Evolutionary conservation across 768 basidiomycete genomes (phyloP), one percentile per base, ranked within the genome.

Genomic region (Termitomyces eurrhizus): DNA sequence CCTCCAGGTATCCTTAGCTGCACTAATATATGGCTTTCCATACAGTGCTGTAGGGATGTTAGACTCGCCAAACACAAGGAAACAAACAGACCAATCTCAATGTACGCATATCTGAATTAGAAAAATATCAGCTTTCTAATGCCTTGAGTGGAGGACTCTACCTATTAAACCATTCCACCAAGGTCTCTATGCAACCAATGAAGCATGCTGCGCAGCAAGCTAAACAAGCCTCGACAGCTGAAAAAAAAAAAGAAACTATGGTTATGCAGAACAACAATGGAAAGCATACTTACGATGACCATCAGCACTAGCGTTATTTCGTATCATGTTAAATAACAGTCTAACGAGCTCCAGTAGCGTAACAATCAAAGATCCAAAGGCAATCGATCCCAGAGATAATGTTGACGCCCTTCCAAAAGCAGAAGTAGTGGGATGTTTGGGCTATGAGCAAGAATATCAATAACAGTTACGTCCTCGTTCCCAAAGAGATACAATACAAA

Each of bases 1-100:
- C 39, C 81, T 79, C 89, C 89, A 94, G 0, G 93, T 92, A 70
- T 92, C 90, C 70, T 89, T 92, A 0, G 92, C 90, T 33, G 92
- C 92, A 29, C 78, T 70, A 46, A 93, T 81, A 65, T 93, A 94
- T 1, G 88, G 76, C 73, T 94, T 95, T 37, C 93, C 92, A 69
- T 93, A 95, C 11, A 93, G 75, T 0, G 92, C 89, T 89, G 48
- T 35, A 14, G 35, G 39, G 56, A 56, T 51, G 33, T 53, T 58
- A 52, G 29, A 51, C 39, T 52, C 50, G n/a, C 7, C 13, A 21
- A 32, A 11, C 32, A 50, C 3, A 24, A 36, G 39, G 37, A 33
- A 58, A 32, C 16, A 18, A 14, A 32, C 76, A 44, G 65, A 88
- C 86, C 86, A 52, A 93, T 93, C 70, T 93, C 89, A 65, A 93